Evolutionary conservation across 2,329 filamentous ascomycete species (phyloP).

Genomic region (Lasiodiplodia gonubiensis): DNA sequence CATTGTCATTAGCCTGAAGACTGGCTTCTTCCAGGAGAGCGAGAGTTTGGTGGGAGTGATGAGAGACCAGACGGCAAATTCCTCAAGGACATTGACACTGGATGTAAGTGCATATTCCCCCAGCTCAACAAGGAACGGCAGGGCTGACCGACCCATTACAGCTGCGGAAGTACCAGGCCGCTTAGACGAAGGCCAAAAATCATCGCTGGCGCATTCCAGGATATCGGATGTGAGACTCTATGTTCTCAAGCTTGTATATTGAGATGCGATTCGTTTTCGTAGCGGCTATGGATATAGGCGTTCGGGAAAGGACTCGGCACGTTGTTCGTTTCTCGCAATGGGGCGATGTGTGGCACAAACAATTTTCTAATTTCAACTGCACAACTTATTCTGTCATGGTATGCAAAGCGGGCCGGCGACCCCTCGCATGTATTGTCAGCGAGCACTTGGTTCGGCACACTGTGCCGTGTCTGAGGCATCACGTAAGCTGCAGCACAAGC

Average conservation of each 20-base stretch:
- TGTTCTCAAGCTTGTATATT: background rate
- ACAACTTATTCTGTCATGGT: background rate
- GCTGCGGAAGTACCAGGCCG: slow-evolving; percentile 39
- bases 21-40: slow-evolving; percentile 92
- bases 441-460: background rate
- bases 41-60: slow-evolving; percentile 96
- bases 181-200: slow-evolving; percentile 18
- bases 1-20: slow-evolving; percentile 96
- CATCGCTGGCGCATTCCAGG: slow-evolving; percentile 14
- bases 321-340: slow-evolving; percentile 1
- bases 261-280: background rate
- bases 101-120: slow-evolving; percentile 72
- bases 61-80: slow-evolving; percentile 92
- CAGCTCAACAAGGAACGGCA: background rate
- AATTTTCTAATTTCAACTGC: background rate
- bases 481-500: background rate
- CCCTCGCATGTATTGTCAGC: background rate
- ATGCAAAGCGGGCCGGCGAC: background rate
- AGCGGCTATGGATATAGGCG: background rate
- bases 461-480: background rate
- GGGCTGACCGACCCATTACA: slow-evolving; percentile 31
- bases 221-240: background rate
- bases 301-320: slow-evolving; percentile 6
- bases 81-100: slow-evolving; percentile 85
- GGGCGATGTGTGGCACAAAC: background rate